These are phyloP conservation scores for Heterobasidion parviporum DNA, from an alignment of 1,284 basidiomycete species.

Conservation along the genomic window DNA sequence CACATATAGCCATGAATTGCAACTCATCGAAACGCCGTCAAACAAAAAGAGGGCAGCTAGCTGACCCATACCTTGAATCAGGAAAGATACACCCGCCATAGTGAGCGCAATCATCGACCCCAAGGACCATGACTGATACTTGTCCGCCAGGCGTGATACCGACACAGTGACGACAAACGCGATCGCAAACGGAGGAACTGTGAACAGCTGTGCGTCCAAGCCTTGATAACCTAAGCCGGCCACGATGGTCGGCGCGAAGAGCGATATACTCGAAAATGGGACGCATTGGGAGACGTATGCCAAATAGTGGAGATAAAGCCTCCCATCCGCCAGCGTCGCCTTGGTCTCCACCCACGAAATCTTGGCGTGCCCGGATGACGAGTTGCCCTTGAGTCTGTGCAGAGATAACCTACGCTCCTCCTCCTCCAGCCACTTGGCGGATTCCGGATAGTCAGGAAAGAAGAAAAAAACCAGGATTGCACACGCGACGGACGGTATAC, in stretches of 20 bases:
- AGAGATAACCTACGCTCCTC: constrained; percentile 23
- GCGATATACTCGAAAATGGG: constrained; percentile 25
- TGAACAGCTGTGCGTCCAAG: constrained; percentile 43
- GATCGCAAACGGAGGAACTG: constrained; percentile 44
- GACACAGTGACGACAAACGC: constrained; percentile 26
- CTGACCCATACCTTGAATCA: constrained; percentile 10
- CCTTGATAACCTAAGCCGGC: constrained; percentile 34
- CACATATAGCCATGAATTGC: too few species aligned
- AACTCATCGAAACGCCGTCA: too few species aligned
- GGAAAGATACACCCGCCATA: constrained; percentile 13
- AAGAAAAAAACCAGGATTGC: constrained; percentile 29
- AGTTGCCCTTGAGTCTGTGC: constrained; percentile 18
- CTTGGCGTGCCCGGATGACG: constrained; percentile 18
- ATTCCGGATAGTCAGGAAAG: constrained; percentile 39
- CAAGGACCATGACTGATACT: constrained; percentile 12
- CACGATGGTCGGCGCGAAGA: constrained; percentile 29
- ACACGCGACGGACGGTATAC: constrained; percentile 30
- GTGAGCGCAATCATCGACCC: constrained; percentile 11
- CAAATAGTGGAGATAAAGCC: constrained; percentile 23
- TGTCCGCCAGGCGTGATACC: constrained; percentile 13
- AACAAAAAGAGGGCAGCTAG: too few species aligned
- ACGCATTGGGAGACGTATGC: constrained; percentile 24
- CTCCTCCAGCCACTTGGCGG: constrained; percentile 27
- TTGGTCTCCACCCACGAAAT: constrained; percentile 20
- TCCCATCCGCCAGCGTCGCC: constrained; percentile 21